These are phyloP conservation scores for Gossypium schwendimanii DNA, from an alignment of 441 rosid species.

Conservation along the genomic window DNA sequence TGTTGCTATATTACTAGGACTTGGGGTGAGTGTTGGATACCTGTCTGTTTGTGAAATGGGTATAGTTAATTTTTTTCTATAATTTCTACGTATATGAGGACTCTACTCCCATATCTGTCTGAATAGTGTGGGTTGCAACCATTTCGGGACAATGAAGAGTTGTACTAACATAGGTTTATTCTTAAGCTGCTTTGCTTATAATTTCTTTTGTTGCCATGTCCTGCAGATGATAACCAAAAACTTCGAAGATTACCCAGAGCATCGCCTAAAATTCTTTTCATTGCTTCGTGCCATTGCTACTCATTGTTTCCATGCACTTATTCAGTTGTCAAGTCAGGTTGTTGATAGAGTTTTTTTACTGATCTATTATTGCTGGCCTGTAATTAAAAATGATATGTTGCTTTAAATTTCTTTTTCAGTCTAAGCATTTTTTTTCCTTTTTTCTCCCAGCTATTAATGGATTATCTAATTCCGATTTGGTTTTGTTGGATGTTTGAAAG, in stretches of 20 bases:
- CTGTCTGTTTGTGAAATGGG: background rate
- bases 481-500: background rate
- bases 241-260: background rate
- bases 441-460: background rate
- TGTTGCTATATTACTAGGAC: background rate
- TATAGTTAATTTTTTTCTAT: background rate
- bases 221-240: conserved; percentile 78
- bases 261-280: background rate
- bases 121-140: background rate
- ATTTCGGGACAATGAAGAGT: background rate
- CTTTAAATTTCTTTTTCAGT: background rate
- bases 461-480: background rate
- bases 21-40: background rate
- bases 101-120: background rate
- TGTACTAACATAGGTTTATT: background rate
- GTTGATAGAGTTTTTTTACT: background rate
- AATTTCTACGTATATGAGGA: background rate
- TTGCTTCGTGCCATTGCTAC: background rate
- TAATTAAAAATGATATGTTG: background rate
- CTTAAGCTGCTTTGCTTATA: background rate
- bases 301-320: background rate
- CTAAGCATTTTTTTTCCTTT: background rate
- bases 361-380: background rate
- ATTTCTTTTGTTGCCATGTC: background rate
- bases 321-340: background rate